Evolutionary conservation across 192 early-diverging fungal genomes (phyloP).

Genomic region (Coemansia aciculifera): DNA sequence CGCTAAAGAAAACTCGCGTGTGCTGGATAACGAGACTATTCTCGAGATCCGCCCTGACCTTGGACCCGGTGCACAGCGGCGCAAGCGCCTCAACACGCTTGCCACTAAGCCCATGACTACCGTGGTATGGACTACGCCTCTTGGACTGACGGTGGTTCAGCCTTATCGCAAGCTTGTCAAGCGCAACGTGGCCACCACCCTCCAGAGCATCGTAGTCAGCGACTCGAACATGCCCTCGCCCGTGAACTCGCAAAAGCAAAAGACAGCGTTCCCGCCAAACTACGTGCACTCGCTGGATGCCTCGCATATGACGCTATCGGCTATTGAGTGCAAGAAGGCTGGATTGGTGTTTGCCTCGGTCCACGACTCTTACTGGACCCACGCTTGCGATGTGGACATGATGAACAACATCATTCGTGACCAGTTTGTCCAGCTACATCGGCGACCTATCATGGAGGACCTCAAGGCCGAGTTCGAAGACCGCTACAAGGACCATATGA

Average conservation of each 20-base stretch:
- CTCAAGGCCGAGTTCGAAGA: conserved; percentile 80
- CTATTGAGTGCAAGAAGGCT: conserved; percentile 75
- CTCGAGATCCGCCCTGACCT: conserved; percentile 37
- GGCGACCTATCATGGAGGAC: conserved; percentile 78
- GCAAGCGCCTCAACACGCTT: conserved; percentile 37
- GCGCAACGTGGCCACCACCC: conserved; percentile 69
- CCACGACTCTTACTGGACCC: conserved; percentile 98
- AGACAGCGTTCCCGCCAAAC: conserved; percentile 97
- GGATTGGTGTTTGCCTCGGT: conserved; percentile 90
- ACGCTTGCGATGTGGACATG: conserved; percentile 82
- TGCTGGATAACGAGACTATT: conserved; percentile 20
- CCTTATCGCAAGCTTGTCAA: conserved; percentile 82
- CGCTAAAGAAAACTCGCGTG: conserved; percentile 13
- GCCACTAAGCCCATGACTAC: conserved; percentile 75
- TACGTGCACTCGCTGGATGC: conserved; percentile 98
- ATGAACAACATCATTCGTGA: conserved; percentile 87
- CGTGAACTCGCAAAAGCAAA: conserved; percentile 89
- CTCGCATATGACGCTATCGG: conserved; percentile 94
- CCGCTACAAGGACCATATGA: conserved; percentile 71
- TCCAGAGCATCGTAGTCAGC: conserved; percentile 75
- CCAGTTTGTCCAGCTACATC: conserved; percentile 86
- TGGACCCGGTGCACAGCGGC: conserved; percentile 35
- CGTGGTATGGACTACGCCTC: conserved; percentile 95
- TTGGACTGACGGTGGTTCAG: conserved; percentile 92
- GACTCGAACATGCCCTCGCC: conserved; percentile 72